Conservation (phyloP, 495 filamentous ascomycete genomes). For the Penicillium bialowiezense region DNA sequence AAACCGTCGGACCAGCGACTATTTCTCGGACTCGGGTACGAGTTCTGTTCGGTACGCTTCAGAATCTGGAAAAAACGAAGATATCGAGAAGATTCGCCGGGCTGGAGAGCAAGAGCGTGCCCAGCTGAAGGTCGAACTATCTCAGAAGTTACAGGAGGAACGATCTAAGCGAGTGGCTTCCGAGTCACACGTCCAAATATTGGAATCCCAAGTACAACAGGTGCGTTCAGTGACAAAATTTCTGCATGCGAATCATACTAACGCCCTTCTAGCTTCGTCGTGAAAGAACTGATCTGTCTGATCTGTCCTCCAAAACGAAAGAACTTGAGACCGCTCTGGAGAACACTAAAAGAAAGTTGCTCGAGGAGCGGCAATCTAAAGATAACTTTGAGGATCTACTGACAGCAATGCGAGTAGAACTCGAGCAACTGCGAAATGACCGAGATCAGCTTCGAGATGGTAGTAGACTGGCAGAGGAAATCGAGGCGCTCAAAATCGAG, state of each 20-base stretch:
- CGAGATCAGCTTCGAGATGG: slow-evolving; percentile 89
- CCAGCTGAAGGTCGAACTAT: slow-evolving; percentile 77
- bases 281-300: slow-evolving; percentile 41
- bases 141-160: slow-evolving; percentile 81
- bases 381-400: slow-evolving; percentile 93
- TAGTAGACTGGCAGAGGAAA: slow-evolving; percentile 72
- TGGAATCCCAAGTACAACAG: slow-evolving; percentile 72
- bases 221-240: slow-evolving; percentile 21
- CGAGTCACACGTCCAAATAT: slow-evolving; percentile 74
- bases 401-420: slow-evolving; percentile 74
- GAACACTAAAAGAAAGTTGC: slow-evolving; percentile 72
- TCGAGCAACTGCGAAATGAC: slow-evolving; percentile 80
- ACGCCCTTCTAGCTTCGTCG: slow-evolving; percentile 38
- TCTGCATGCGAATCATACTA: neutral
- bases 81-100: slow-evolving; percentile 78
- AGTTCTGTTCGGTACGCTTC: slow-evolving; percentile 74
- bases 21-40: slow-evolving; percentile 93
- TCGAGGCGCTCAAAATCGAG: slow-evolving; percentile 57
- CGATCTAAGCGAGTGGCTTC: slow-evolving; percentile 67
- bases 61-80: slow-evolving; percentile 65
- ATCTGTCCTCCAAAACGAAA: slow-evolving; percentile 44
- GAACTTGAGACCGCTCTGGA: slow-evolving; percentile 81
- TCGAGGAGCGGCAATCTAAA: slow-evolving; percentile 83
- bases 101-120: slow-evolving; percentile 90
- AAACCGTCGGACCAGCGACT: slow-evolving; percentile 87